These are phyloP conservation scores for Mangifera indica DNA, from an alignment of 345 rosid species.

Conservation along the genomic window DNA sequence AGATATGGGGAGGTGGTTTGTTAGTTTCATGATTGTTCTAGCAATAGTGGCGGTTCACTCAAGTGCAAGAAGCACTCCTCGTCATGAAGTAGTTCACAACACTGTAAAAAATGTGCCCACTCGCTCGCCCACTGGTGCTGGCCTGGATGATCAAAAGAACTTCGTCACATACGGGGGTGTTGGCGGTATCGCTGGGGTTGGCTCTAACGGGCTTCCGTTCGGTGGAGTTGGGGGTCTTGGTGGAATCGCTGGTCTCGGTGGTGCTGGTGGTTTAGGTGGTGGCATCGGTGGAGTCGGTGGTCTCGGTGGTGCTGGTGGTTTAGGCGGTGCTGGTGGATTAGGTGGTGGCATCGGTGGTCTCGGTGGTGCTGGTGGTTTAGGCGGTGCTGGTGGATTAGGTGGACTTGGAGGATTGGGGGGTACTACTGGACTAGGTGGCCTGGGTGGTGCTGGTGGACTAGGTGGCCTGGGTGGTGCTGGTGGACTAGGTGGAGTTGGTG, in stretches of 20 bases:
- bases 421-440: slow-evolving; percentile 8
- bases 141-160: slow-evolving; percentile 71
- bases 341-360: too few relatives aligned
- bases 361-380: slow-evolving; percentile 18
- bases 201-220: slow-evolving; percentile 47
- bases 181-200: slow-evolving; percentile 61
- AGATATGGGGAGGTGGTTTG: slow-evolving; percentile 39
- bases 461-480: slow-evolving; percentile 14
- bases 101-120: slow-evolving; percentile 28
- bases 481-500: too few relatives aligned
- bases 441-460: slow-evolving; percentile 12
- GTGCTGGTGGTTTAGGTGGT: slow-evolving; percentile 29
- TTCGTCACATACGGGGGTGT: slow-evolving; percentile 59
- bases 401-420: slow-evolving; percentile 21
- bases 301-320: slow-evolving; percentile 29
- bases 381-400: slow-evolving; percentile 21
- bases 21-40: slow-evolving; percentile 30
- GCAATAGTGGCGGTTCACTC: slow-evolving; percentile 33
- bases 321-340: slow-evolving; percentile 25
- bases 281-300: slow-evolving; percentile 31
- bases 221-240: slow-evolving; percentile 55
- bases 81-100: slow-evolving; percentile 22
- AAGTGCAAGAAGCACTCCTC: slow-evolving; percentile 44
- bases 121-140: slow-evolving; percentile 29
- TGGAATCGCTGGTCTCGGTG: slow-evolving; percentile 46